These are phyloP conservation scores for Camellia oleifera DNA, from an alignment of 179 eudicot species.

Conservation along the genomic window DNA sequence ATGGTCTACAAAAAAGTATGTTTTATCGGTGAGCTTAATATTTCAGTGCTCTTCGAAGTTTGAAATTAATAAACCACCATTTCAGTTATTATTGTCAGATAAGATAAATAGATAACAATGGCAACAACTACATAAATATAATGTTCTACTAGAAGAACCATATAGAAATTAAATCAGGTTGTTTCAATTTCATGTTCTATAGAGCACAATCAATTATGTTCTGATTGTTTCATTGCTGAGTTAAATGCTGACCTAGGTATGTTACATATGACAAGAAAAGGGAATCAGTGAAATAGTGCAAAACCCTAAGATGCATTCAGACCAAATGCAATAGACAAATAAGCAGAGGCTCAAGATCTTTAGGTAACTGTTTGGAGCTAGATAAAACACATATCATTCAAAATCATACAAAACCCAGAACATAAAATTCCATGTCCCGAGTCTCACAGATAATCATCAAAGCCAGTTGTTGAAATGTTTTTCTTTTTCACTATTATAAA, in stretches of 20 bases:
- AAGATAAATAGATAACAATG: neutral
- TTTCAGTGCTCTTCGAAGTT: neutral
- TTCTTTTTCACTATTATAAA: neutral
- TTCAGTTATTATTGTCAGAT: neutral
- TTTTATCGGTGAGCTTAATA: neutral
- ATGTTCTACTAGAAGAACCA: neutral
- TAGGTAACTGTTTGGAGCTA: neutral
- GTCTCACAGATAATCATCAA: neutral
- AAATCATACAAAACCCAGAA: neutral
- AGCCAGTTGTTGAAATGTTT: neutral
- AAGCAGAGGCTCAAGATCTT: neutral
- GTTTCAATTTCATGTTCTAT: neutral
- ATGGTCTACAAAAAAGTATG: neutral
- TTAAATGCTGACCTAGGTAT: neutral
- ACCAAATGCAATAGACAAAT: neutral
- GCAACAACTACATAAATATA: neutral
- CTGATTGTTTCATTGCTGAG: neutral
- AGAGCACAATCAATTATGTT: neutral
- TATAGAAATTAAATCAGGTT: neutral
- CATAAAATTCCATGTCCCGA: neutral
- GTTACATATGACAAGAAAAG: neutral
- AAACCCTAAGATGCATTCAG: neutral
- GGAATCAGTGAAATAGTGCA: neutral
- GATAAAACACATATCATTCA: neutral
- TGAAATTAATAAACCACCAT: neutral